Evolutionary conservation across 495 filamentous ascomycete species (phyloP).

Genomic region (Mycothermus thermophilus): DNA sequence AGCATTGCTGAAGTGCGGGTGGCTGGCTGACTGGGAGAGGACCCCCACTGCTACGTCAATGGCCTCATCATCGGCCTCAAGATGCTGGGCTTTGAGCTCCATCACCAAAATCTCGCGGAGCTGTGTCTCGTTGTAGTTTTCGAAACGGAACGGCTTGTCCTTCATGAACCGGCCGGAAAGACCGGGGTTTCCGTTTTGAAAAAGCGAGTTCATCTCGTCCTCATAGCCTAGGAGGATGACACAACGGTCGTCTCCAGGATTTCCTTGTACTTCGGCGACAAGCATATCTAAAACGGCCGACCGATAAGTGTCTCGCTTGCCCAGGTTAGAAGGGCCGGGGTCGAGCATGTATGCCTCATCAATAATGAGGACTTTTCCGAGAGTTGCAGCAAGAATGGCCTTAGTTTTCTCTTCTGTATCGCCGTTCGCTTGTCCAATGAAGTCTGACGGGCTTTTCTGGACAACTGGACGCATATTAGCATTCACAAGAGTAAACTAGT

Average conservation of each 20-base stretch:
- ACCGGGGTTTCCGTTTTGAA: conserved; percentile 61
- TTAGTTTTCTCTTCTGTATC: conserved; percentile 53
- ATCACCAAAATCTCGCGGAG: conserved; percentile 41
- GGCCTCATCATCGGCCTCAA: conserved; percentile 26
- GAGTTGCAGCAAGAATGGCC: conserved; percentile 45
- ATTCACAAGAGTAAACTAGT: no score
- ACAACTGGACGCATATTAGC: no score
- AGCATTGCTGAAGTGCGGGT: conserved; percentile 43
- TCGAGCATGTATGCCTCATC: conserved; percentile 49
- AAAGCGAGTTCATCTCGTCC: conserved; percentile 56
- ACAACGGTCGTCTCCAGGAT: conserved; percentile 57
- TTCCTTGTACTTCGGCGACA: conserved; percentile 58
- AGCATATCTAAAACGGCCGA: conserved; percentile 54
- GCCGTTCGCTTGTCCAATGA: conserved; percentile 47
- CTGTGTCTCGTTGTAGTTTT: conserved; percentile 47
- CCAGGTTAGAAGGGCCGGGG: neutral
- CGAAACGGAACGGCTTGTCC: conserved; percentile 47
- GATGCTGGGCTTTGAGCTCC: conserved; percentile 32
- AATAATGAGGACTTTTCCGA: conserved; percentile 60
- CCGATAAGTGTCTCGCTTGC: conserved; percentile 35
- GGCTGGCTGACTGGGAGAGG: conserved; percentile 32
- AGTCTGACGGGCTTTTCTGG: conserved; percentile 53
- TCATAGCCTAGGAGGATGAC: conserved; percentile 61
- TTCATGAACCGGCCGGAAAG: conserved; percentile 52
- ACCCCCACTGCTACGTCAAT: conserved; percentile 31